Conservation (phyloP, 2,329 filamentous ascomycete genomes). For the Aspergillus amoenus region DNA sequence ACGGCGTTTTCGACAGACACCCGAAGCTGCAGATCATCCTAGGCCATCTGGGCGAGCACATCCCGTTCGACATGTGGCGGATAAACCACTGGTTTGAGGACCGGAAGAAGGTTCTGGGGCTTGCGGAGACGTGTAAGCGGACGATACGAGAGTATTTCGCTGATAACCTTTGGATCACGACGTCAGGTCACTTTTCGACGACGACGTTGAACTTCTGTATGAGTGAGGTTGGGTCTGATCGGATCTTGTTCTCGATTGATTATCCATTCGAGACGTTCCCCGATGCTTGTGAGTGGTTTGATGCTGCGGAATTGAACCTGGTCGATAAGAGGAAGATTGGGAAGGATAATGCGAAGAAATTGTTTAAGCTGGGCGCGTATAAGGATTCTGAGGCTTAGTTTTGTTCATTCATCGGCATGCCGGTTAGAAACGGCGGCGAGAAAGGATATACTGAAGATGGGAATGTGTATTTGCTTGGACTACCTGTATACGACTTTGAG, state of each 20-base stretch:
- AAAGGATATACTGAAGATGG: background rate
- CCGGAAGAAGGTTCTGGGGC: constrained; percentile 36
- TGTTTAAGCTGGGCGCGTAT: constrained; percentile 40
- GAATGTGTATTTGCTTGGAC: background rate
- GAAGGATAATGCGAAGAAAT: constrained; percentile 46
- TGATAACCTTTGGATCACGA: constrained; percentile 45
- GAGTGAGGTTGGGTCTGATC: constrained; percentile 39
- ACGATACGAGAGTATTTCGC: constrained; percentile 47
- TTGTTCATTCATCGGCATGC: background rate
- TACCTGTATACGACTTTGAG: background rate
- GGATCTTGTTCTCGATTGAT: constrained; percentile 44
- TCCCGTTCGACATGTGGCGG: constrained; percentile 53
- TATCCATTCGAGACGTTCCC: constrained; percentile 42
- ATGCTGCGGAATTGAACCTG: constrained; percentile 39
- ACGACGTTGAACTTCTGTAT: constrained; percentile 41
- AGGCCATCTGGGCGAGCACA: constrained; percentile 50
- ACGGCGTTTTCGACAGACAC: constrained; percentile 51
- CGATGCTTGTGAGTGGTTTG: constrained; percentile 47
- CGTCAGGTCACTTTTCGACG: constrained; percentile 42
- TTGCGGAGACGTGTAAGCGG: constrained; percentile 42
- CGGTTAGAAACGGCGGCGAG: background rate
- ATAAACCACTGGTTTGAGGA: constrained; percentile 46
- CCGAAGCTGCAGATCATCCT: constrained; percentile 50
- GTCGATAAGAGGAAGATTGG: constrained; percentile 44
- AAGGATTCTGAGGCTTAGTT: constrained; percentile 31